Percentiles rank a stretch among this genome's conserved stretches.
These are phyloP conservation scores for Lactifluus pinguis DNA, from an alignment of 768 basidiomycete genomes.

Conservation along the genomic window DNA sequence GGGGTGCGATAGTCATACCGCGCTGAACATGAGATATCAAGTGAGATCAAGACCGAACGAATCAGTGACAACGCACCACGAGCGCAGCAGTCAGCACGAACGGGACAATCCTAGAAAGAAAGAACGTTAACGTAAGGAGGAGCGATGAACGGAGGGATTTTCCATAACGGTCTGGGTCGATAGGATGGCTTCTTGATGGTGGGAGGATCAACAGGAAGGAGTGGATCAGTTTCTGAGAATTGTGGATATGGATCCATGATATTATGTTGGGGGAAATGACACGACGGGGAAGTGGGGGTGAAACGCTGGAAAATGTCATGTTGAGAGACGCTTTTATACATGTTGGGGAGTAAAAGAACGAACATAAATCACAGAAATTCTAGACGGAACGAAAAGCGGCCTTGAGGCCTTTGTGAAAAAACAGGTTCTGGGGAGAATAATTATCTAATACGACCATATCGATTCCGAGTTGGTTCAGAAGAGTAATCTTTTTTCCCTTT, in stretches of 20 bases:
- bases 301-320: neutral
- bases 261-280: neutral
- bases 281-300: neutral
- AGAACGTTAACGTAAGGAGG: neutral
- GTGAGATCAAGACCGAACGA: neutral
- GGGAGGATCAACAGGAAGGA: constrained; percentile 14
- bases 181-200: constrained; percentile 38
- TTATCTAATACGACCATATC: no score
- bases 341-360: no score
- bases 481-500: no score
- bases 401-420: neutral
- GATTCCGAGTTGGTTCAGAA: no score
- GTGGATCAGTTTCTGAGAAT: constrained; percentile 13
- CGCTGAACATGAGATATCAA: constrained; percentile 37
- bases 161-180: constrained; percentile 42
- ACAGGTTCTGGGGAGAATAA: no score
- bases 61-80: constrained; percentile 39
- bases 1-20: constrained; percentile 69
- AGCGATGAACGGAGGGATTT: neutral
- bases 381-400: neutral
- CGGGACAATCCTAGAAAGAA: constrained; percentile 52
- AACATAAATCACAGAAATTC: constrained; percentile 1
- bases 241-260: neutral
- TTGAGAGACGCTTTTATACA: constrained; percentile 1
- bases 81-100: constrained; percentile 57